Evolutionary conservation across 306 rosid genomes (phyloP).

Genomic region (Pachyrhizus erosus): DNA sequence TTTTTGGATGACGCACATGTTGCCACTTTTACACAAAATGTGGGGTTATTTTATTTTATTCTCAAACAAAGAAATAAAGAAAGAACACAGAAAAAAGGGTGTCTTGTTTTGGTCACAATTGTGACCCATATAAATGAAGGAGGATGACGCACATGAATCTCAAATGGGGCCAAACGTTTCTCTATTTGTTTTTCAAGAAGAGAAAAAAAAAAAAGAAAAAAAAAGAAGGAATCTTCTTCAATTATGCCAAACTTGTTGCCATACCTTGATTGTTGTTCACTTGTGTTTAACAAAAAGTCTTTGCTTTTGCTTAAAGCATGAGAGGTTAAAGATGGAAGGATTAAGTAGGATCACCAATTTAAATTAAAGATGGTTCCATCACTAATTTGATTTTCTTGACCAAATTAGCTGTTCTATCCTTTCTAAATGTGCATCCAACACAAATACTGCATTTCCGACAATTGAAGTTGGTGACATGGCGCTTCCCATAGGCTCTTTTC

Average conservation of each 20-base stretch:
- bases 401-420: slow-evolving; percentile 50
- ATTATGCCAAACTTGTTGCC: slow-evolving; percentile 38
- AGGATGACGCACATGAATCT: slow-evolving; percentile 46
- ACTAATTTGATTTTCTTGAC: slow-evolving; percentile 28
- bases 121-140: slow-evolving; percentile 18
- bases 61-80: background rate
- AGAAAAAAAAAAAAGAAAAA: background rate
- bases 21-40: background rate
- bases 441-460: slow-evolving; percentile 35
- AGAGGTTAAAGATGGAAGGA: slow-evolving; percentile 45
- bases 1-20: slow-evolving; percentile 30
- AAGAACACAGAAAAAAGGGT: background rate
- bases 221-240: background rate
- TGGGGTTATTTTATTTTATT: background rate
- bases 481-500: background rate
- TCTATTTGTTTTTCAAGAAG: background rate
- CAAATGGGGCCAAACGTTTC: background rate
- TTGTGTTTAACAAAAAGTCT: slow-evolving; percentile 44
- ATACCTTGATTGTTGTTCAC: slow-evolving; percentile 53
- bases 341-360: slow-evolving; percentile 46
- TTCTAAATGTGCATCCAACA: slow-evolving; percentile 33
- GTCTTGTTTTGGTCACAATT: slow-evolving; percentile 33
- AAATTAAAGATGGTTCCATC: slow-evolving; percentile 55
- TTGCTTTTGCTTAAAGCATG: slow-evolving; percentile 78
- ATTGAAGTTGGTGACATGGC: slow-evolving; percentile 27